Evolutionary conservation across 495 filamentous ascomycete species (phyloP).

Genomic region (Trichocladium uniseriatum): DNA sequence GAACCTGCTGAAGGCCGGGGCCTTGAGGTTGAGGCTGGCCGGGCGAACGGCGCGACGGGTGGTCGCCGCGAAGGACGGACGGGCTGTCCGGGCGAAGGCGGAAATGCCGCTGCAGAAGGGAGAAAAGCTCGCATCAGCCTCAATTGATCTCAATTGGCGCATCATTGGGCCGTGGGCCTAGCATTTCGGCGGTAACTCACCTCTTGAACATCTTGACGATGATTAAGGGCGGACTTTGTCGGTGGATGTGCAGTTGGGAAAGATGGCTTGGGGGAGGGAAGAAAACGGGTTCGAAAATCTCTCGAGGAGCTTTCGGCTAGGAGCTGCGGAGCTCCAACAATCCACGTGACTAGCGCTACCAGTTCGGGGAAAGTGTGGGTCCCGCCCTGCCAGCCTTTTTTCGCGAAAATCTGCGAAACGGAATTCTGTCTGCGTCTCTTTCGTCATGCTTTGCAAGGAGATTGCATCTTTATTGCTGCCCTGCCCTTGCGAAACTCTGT

Average conservation of each 20-base stretch:
- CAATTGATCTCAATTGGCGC: conserved; percentile 39
- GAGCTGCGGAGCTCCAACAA: conserved; percentile 29
- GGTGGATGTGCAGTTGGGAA: conserved; percentile 29
- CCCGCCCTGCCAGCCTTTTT: conserved; percentile 8
- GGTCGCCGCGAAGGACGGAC: conserved; percentile 57
- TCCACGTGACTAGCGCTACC: conserved; percentile 26
- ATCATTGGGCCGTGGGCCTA: neutral
- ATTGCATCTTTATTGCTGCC: too few relatives aligned
- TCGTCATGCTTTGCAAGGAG: neutral
- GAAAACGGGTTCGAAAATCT: conserved; percentile 34
- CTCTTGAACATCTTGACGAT: conserved; percentile 82
- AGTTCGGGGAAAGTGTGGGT: conserved; percentile 11
- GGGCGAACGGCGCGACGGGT: conserved; percentile 62
- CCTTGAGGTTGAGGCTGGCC: conserved; percentile 52
- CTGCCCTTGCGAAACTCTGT: too few relatives aligned
- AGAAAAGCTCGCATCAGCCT: conserved; percentile 32
- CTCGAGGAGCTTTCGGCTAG: conserved; percentile 31
- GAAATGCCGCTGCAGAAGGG: conserved; percentile 58
- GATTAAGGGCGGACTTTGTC: conserved; percentile 40
- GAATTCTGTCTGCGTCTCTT: neutral
- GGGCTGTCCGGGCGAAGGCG: conserved; percentile 68
- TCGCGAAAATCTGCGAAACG: neutral
- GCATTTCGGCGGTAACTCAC: conserved; percentile 41
- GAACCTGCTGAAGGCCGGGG: conserved; percentile 52
- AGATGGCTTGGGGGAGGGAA: conserved; percentile 31